Conservation (phyloP, 169 alveolate species). For the Plasmodium malariae region DNA sequence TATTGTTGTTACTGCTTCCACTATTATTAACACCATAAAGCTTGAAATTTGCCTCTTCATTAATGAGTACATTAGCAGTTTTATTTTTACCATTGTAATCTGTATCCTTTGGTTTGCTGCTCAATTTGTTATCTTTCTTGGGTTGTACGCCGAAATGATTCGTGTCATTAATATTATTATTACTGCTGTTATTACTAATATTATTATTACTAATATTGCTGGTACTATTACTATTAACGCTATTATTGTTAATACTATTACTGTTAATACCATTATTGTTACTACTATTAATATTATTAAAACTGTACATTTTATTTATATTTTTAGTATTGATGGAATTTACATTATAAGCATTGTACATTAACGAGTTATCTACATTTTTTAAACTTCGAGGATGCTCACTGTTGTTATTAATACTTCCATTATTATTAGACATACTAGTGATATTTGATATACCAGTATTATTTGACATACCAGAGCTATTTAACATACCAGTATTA, state of each 20-base stretch:
- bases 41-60: constrained; percentile 27
- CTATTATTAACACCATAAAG: constrained; percentile 9
- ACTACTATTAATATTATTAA: no score
- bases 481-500: not conserved
- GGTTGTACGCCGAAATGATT: constrained; percentile 3
- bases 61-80: constrained; percentile 20
- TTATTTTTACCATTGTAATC: constrained; percentile 30
- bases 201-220: no score
- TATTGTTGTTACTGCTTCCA: not conserved
- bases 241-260: no score
- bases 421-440: not conserved
- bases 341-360: constrained; percentile 25
- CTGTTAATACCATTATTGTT: no score
- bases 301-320: constrained; percentile 28
- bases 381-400: constrained; percentile 2
- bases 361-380: not conserved
- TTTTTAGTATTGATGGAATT: constrained; percentile 23
- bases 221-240: no score
- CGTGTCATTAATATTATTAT: no score
- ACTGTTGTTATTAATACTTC: not conserved
- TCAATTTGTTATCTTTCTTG: constrained; percentile 14
- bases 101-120: constrained; percentile 11
- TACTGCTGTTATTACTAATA: no score
- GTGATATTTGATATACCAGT: not conserved
- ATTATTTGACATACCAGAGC: not conserved